Evolutionary conservation across 495 filamentous ascomycete species (phyloP).

Genomic region (Hypomontagnella monticulosa): DNA sequence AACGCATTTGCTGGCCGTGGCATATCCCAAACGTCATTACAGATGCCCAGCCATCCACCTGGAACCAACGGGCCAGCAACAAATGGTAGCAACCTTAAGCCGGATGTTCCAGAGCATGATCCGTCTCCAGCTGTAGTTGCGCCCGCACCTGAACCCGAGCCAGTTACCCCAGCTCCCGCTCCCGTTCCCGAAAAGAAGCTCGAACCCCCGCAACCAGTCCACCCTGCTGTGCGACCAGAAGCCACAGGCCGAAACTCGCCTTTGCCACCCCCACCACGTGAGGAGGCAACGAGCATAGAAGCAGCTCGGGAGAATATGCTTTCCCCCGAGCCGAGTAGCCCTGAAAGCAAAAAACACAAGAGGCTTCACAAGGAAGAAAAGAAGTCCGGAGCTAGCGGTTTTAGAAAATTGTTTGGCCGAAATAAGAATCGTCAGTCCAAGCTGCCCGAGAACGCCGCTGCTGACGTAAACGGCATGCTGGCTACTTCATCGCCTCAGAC

Average conservation of each 20-base stretch:
- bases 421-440: slow-evolving; percentile 65
- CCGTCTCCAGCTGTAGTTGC: slow-evolving; percentile 29
- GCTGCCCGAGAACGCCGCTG: slow-evolving; percentile 58
- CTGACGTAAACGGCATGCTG: slow-evolving; percentile 51
- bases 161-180: slow-evolving; percentile 18
- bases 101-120: slow-evolving; percentile 50
- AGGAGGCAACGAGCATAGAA: slow-evolving; percentile 51
- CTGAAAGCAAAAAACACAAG: slow-evolving; percentile 58
- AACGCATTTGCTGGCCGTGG: slow-evolving; percentile 76
- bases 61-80: slow-evolving; percentile 27
- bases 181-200: slow-evolving; percentile 47
- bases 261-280: slow-evolving; percentile 52
- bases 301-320: slow-evolving; percentile 52
- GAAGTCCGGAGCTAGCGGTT: slow-evolving; percentile 55
- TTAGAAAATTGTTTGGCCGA: slow-evolving; percentile 72
- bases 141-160: slow-evolving; percentile 14
- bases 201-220: slow-evolving; percentile 47
- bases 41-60: slow-evolving; percentile 43
- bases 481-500: slow-evolving; percentile 31
- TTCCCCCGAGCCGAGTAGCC: slow-evolving; percentile 58
- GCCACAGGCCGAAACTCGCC: slow-evolving; percentile 49
- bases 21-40: slow-evolving; percentile 35
- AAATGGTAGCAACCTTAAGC: slow-evolving; percentile 45
- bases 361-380: slow-evolving; percentile 68
- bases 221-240: slow-evolving; percentile 49